Base-by-base conservation (phyloP, 2,329 filamentous ascomycete genomes). In the Diplodia seriata region DNA sequence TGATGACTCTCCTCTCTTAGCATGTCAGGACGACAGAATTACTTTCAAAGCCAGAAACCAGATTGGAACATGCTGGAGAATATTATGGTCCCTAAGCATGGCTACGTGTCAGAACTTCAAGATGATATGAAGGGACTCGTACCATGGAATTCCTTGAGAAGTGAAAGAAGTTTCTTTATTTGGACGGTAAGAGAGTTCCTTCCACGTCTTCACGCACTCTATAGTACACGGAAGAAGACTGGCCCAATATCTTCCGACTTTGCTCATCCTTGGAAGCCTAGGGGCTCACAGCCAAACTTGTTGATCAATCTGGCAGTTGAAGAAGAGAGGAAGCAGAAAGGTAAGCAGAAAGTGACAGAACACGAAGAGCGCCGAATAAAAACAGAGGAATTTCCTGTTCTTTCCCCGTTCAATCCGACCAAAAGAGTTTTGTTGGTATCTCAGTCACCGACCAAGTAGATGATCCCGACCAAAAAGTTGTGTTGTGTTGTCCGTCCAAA, bases 331-430 rank as follows among this genome's bases (percentile, higher is more conserved):
- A 33, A 36, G 33, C 23, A 47, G 26, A 36, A 49, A 36, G 36
- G 36, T 8, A 14, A 23, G 15, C 29, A n/a, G 26, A 36, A 47
- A 66, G 6, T 8, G 26, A 65, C 31, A 65, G 33, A 36, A 56
- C 26, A 56, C 50, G 23, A 56, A 36, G 18, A 56, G 51, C 53
- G 51, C 33, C 38, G 50, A 56, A 66, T 20, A 23, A 55, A 47
- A 56, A 56, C 38, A 49, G 50, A 66, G 51, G 40, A 66, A 49
- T 38, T 63, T 38, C 59, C n/a, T 40, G 14, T 36, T 51, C 59
- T 51, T 40, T 63, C 47, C 59, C 43, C 47, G 59, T 63, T 63
- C 59, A 51, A 63, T 63, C 59, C 59, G 59, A 63, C 59, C 59
- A 63, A 63, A 38, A 49, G 15, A 26, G 26, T 51, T 20, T 12